Base-by-base conservation (phyloP, 2,329 filamentous ascomycete genomes). In the Ascochyta lentis region DNA sequence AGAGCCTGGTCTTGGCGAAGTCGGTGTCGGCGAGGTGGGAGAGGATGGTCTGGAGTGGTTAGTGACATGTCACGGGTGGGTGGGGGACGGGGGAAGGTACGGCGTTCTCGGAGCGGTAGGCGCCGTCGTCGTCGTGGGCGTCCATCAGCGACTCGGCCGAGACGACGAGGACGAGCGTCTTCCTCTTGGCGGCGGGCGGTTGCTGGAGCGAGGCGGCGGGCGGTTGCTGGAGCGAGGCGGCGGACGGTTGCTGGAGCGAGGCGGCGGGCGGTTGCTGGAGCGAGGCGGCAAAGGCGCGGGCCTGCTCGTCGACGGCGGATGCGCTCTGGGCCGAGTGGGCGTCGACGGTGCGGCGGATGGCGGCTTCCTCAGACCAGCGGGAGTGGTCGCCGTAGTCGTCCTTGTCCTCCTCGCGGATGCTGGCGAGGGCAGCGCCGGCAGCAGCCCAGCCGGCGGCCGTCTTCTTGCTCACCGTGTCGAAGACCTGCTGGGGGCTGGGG, bases 331-430 rank as follows among this genome's bases (percentile, higher is more conserved):
- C 60, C n/a, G 70, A 67, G 58, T 73, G 71, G 37, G 69, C 72
- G 54, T 71, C 75, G 47, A 73, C 74, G 53, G 68, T 77, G 52
- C 77, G 78, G 64, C 89, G 86, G 44, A 89, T 84, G 66, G 91
- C 89, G 22, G 89, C 91, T 78, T 97, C 93, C 75, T 97, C 92
- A 13, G 89, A 92, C 94, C 94, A 97, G 48, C 91, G 87, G 72
- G 91, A 90, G 76, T 95, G 91, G 74, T 97, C 94, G 61, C 87
- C 88, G 73, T 89, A 95, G 47, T 89, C 89, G 59, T 86, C 84
- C 71, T 86, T 88, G 70, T 93, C 90, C 71, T 96, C 92, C 73
- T 96, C 91, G 51, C 90, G 85, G 63, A 96, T 95, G 15, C 90
- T 88, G 49, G 89, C 89, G 63, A 97, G 80, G 24, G 92, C 92